A percentile compares a stretch with the other conserved stretches of the same genome.
Conservation (phyloP, 2,329 filamentous ascomycete genomes). For the Sclerotinia subarctica region DNA sequence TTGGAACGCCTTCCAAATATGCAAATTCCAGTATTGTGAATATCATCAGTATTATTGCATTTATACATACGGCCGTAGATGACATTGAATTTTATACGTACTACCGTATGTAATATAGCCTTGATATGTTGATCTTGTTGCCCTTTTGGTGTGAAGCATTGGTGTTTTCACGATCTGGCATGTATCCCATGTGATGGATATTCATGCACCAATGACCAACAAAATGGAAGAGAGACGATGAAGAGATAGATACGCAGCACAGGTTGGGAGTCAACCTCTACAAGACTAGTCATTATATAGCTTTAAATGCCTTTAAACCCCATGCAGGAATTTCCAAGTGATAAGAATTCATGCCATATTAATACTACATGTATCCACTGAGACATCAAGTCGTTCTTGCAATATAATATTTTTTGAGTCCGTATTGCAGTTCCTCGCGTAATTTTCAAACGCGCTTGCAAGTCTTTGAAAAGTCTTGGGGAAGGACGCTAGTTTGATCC, state of each 20-base stretch:
- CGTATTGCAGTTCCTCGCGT: background rate
- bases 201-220: background rate
- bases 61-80: too few species aligned
- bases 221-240: background rate
- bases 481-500: background rate
- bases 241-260: background rate
- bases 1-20: too few species aligned
- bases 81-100: too few species aligned
- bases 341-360: too few species aligned
- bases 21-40: too few species aligned
- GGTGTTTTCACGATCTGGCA: background rate
- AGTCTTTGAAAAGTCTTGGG: too few species aligned
- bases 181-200: background rate
- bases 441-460: background rate
- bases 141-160: background rate
- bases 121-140: background rate
- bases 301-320: too few species aligned
- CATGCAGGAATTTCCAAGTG: too few species aligned
- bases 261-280: background rate
- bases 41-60: too few species aligned
- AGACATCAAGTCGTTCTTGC: background rate
- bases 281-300: background rate
- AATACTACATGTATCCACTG: background rate
- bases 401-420: background rate
- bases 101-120: too few species aligned